These are phyloP conservation scores for Umbelopsis sp. DNA, from an alignment of 192 early-diverging fungal genomes.

Conservation along the genomic window DNA sequence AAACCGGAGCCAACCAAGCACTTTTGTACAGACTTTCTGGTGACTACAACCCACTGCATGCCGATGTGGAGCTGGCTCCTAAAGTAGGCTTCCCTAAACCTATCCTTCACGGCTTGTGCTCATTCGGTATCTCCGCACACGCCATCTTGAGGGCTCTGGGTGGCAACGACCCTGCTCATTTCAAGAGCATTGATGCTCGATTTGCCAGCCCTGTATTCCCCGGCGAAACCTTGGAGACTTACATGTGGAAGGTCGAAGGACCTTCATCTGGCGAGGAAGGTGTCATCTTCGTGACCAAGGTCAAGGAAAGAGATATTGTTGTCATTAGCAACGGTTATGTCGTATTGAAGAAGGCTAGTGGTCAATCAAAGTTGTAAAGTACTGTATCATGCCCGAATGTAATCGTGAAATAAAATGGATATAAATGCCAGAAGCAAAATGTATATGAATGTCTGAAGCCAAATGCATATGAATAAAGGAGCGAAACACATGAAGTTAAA, in stretches of 20 bases:
- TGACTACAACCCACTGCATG: constrained; percentile 79
- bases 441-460: no score
- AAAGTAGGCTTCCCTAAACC: constrained; percentile 72
- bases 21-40: constrained; percentile 75
- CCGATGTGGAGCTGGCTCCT: constrained; percentile 68
- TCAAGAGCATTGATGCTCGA: constrained; percentile 67
- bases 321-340: constrained; percentile 66
- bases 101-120: constrained; percentile 72
- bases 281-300: constrained; percentile 59
- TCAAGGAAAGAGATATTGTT: constrained; percentile 59
- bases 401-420: background rate
- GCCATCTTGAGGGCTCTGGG: constrained; percentile 60
- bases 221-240: constrained; percentile 67
- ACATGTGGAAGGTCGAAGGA: constrained; percentile 71
- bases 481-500: background rate
- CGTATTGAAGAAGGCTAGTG: constrained; percentile 34
- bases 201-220: constrained; percentile 77
- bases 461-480: no score
- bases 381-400: background rate
- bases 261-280: constrained; percentile 22
- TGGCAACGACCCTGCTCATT: constrained; percentile 51
- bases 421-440: no score
- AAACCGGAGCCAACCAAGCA: constrained; percentile 60
- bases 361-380: constrained; percentile 26
- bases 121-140: constrained; percentile 60